These are phyloP conservation scores for Chalciporus pseudorubinellus DNA, from an alignment of 768 basidiomycete genomes.

Conservation along the genomic window DNA sequence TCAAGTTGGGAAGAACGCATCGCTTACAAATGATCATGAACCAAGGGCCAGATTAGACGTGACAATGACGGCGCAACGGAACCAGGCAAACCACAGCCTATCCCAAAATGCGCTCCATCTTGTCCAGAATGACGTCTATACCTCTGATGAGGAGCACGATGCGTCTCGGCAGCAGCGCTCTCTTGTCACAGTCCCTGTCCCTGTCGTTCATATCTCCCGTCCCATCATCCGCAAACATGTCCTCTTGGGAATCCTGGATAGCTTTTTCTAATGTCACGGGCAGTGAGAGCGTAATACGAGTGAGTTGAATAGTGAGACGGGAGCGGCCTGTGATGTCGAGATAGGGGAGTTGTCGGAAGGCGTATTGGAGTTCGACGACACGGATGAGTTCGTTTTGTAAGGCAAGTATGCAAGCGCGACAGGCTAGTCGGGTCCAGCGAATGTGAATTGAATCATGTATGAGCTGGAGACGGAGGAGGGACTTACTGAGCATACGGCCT, in stretches of 20 bases:
- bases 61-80: background rate
- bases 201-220: slow-evolving; percentile 5
- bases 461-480: background rate
- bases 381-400: slow-evolving; percentile 71
- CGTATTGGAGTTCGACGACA: slow-evolving; percentile 78
- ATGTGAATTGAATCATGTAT: background rate
- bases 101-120: slow-evolving; percentile 56
- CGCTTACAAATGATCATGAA: background rate
- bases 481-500: slow-evolving; percentile 66
- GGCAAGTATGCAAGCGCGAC: slow-evolving; percentile 72
- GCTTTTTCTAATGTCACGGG: slow-evolving; percentile 74
- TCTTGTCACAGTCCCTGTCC: slow-evolving; percentile 18
- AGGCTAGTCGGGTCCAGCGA: slow-evolving; percentile 42
- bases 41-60: background rate
- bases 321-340: slow-evolving; percentile 75
- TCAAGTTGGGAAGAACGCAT: background rate
- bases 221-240: slow-evolving; percentile 5
- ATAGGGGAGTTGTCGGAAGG: slow-evolving; percentile 72
- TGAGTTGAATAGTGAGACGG: slow-evolving; percentile 72
- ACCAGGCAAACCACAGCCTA: slow-evolving; percentile 4
- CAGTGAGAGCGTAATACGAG: slow-evolving; percentile 70
- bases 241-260: slow-evolving; percentile 41
- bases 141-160: slow-evolving; percentile 60
- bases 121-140: slow-evolving; percentile 60
- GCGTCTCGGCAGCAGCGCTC: slow-evolving; percentile 51